phyloP scores from a whole-genome alignment of 257 asterid species.

The Solanum sejunctum region DNA sequence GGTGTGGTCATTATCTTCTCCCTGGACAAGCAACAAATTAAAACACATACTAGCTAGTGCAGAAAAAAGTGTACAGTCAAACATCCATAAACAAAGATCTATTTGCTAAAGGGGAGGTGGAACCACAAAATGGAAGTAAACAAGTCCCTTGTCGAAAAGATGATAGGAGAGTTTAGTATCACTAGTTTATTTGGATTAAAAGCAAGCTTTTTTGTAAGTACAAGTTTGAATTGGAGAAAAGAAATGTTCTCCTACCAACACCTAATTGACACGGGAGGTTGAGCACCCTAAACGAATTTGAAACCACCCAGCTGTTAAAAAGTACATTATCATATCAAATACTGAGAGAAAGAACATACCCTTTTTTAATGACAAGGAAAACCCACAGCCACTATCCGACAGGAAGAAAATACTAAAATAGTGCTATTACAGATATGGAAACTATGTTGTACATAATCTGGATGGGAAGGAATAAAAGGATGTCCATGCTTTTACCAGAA shows the following conservation, averaged over 20 bases:
- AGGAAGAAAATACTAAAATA: neutral
- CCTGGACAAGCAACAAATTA: conserved; percentile 24
- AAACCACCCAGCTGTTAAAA: neutral
- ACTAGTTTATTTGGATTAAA: neutral
- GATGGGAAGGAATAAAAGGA: neutral
- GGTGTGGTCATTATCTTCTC: conserved; percentile 88
- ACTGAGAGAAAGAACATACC: neutral
- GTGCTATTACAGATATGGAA: neutral
- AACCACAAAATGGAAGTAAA: neutral
- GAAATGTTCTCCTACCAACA: neutral
- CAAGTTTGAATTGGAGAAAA: neutral
- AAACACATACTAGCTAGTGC: neutral
- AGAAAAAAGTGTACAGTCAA: neutral
- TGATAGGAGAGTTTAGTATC: neutral
- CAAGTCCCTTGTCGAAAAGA: neutral
- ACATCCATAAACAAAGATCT: no score
- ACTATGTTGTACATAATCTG: neutral
- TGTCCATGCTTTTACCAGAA: neutral
- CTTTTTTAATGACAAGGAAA: no score
- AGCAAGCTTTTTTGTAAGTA: neutral
- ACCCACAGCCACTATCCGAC: no score
- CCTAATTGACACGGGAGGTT: neutral
- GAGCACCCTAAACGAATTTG: neutral
- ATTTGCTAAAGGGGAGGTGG: neutral
- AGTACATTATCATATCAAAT: neutral